A percentile compares a stretch with the other conserved stretches of the same genome.
Evolutionary conservation across 1,284 basidiomycete species (phyloP).

Genomic region (Sparassis latifolia): DNA sequence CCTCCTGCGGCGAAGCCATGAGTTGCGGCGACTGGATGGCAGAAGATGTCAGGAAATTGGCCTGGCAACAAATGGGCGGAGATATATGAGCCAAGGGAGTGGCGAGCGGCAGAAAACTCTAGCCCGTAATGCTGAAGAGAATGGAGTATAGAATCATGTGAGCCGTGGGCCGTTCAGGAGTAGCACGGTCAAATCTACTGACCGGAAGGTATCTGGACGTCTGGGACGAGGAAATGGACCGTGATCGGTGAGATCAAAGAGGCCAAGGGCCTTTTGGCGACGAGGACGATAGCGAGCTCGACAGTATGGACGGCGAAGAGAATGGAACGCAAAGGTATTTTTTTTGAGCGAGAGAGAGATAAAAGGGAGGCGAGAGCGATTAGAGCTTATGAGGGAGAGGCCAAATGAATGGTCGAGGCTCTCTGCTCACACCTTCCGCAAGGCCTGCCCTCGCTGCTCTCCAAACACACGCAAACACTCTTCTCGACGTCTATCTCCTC

Average conservation of each 20-base stretch:
- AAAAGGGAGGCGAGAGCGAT: background rate
- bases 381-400: background rate
- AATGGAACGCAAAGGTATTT: background rate
- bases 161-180: background rate
- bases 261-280: background rate
- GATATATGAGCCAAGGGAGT: background rate
- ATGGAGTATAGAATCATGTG: background rate
- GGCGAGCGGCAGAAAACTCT: background rate
- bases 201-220: no score
- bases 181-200: background rate
- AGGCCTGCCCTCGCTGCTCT: background rate
- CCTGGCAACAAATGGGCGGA: background rate
- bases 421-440: constrained; percentile 4
- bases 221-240: background rate
- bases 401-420: constrained; percentile 7
- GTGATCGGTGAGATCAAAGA: background rate
- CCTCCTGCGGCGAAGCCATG: constrained; percentile 24
- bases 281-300: background rate
- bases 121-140: background rate
- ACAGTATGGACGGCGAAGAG: background rate
- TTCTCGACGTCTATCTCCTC: no score
- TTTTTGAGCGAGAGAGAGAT: background rate
- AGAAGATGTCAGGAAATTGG: background rate
- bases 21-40: constrained; percentile 4
- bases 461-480: no score